phyloP scores from a whole-genome alignment of 2,329 filamentous ascomycete genomes.

The Penicillium griseofulvum region DNA sequence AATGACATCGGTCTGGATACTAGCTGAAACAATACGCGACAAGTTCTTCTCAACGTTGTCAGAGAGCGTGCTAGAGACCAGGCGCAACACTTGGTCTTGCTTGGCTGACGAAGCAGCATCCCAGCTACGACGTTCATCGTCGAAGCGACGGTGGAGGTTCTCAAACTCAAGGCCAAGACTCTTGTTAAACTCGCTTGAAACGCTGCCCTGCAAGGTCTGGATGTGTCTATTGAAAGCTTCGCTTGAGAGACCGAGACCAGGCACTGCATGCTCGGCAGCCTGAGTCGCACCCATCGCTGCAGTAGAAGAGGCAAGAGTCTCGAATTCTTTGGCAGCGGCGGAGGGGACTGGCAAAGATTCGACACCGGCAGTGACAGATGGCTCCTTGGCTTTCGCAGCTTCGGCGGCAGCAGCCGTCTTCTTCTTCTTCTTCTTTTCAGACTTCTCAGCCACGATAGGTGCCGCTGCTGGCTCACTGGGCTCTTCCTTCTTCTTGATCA shows the following conservation, averaged over 20 bases:
- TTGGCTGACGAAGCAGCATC: constrained; percentile 63
- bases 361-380: constrained; percentile 15
- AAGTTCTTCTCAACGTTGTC: constrained; percentile 75
- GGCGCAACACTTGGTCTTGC: constrained; percentile 66
- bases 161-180: constrained; percentile 52
- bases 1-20: constrained; percentile 72
- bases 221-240: constrained; percentile 62
- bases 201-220: constrained; percentile 50
- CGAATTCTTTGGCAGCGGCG: constrained; percentile 7
- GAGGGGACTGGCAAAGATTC: constrained; percentile 11
- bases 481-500: constrained; percentile 45
- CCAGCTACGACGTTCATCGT: constrained; percentile 66
- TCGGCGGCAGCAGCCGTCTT: constrained; percentile 38
- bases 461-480: constrained; percentile 26
- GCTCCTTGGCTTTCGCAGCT: constrained; percentile 46
- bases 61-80: constrained; percentile 66
- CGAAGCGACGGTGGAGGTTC: constrained; percentile 59
- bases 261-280: constrained; percentile 16
- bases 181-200: constrained; percentile 51
- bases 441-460: constrained; percentile 51
- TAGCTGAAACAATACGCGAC: constrained; percentile 69
- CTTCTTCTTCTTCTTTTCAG: constrained; percentile 72
- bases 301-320: constrained; percentile 17
- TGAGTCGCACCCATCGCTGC: constrained; percentile 15
- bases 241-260: constrained; percentile 45